Evolutionary conservation across 1,139 yeast species (phyloP), one percentile per base, ranked within the genome.

Genomic region (Pichia sp.): DNA sequence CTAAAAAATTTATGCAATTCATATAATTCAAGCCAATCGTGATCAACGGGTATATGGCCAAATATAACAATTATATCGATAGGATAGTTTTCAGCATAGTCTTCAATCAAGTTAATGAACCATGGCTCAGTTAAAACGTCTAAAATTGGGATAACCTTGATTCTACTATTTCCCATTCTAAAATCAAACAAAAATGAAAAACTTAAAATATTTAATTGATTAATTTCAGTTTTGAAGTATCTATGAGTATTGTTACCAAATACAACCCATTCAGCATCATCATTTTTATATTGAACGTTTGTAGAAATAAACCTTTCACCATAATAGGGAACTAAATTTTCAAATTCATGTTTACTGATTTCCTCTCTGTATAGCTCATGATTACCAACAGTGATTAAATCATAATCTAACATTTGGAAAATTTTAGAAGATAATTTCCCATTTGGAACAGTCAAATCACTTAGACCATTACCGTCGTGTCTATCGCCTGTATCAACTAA

Each of bases 391-490:
- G 96, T 85, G 39, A 92, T 67, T 39, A 92, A 64, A 62, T 92
- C 97, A 59, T 83, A 86, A 51, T 85, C 82, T 50, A 77, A 78
- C 55, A 75, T 68, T 54, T 74, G 74, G 63, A 89, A 89, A 0
- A 88, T 72, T 1, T 76, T 73, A 35, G 81, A 76, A 1, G 92
- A 76, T 27, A 73, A 46, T 13, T 69, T 60, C 0, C 97, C 97
- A 58, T 82, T 82, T 2, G 90, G 87, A 3, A 43, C 54, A 0
- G 95, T 83, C 27, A 58, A 43, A 66, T 90, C 97, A 41, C 89
- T 76, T 23, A 83, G 66, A 0, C 97, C 98, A 61, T 88, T 89
- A 1, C 98, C 98, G 64, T 92, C 97, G 58, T 87, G 96, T 53
- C 88, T 80, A 66, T 92, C 98, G 9, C 98, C 98, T 1, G 94